phyloP scores from a whole-genome alignment of 192 early-diverging fungal genomes.

The Rhizoclosmatium sp. region DNA sequence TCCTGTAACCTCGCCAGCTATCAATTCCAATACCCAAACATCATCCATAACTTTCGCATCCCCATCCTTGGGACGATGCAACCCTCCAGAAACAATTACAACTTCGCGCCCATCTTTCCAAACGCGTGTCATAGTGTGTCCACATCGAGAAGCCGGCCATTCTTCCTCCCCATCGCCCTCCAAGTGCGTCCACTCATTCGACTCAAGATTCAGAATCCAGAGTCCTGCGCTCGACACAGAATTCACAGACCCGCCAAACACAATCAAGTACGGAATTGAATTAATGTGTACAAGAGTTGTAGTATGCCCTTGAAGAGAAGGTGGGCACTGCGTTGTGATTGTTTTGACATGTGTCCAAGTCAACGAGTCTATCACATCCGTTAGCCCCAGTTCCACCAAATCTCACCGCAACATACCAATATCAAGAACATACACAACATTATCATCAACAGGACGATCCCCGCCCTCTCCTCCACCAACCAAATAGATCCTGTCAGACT shows the following conservation, averaged over 20 bases:
- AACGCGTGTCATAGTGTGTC: neutral
- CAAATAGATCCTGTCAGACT: neutral
- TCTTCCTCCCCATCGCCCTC: neutral
- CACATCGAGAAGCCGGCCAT: neutral
- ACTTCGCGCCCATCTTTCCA: neutral
- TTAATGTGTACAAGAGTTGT: neutral
- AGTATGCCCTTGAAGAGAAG: conserved; percentile 14
- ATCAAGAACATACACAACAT: neutral
- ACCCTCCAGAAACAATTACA: neutral
- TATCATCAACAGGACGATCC: neutral
- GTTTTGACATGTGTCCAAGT: conserved; percentile 12
- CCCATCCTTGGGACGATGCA: neutral
- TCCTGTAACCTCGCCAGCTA: neutral
- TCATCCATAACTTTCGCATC: conserved; percentile 1
- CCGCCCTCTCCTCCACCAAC: conserved; percentile 12
- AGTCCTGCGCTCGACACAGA: too few species aligned
- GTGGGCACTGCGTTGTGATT: neutral
- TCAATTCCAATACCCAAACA: neutral
- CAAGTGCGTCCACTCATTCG: too few species aligned
- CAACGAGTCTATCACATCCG: neutral
- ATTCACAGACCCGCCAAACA: neutral
- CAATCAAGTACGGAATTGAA: neutral
- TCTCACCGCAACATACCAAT: neutral
- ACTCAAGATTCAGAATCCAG: too few species aligned
- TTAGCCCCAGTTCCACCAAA: neutral